Evolutionary conservation across 306 rosid species (phyloP), one percentile per base, ranked within the genome.

Genomic region (Casuarina equisetifolia): DNA sequence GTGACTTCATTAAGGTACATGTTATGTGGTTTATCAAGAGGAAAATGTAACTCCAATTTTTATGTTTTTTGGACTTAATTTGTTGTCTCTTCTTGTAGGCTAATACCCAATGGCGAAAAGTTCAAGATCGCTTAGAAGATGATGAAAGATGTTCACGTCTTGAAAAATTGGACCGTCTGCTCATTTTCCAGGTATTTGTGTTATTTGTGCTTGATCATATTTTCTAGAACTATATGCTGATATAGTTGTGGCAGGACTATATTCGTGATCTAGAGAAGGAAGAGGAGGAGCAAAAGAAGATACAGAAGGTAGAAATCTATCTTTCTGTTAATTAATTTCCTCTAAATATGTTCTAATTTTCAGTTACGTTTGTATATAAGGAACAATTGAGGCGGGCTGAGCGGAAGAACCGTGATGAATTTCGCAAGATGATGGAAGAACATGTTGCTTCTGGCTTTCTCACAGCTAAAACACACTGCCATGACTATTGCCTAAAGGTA

Each of bases 51-150:
- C 7, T 9, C 8, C n/a, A 48, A 38, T 40, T 64, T 3, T 6
- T 64, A 9, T 25, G 3, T 63, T 67, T 12, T 67, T n/a, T 25
- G 76, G 46, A 11, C 71, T 50, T 42, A 11, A 19, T 69, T 80
- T 25, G 32, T 74, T 63, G 5, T 72, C 46, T 64, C 72, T 79
- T 78, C 19, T 61, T 77, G 79, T 81, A 96, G 99, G 99, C 86
- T 78, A 83, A 89, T 78, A 91, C 90, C 80, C 98, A 82, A 58
- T 96, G 98, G 98, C 87, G 99, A 57, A 96, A 96, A 86, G 90
- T 96, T 81, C 99, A 96, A 90, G 98, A 91, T 80, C 97, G 99
- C 64, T 85, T 96, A 79, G 99, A 96, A 84, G 99, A 91, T 79
- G 99, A 96, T 76, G 99, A 96, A 63, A 91, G 98, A 90, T 90